A percentile compares a stretch with the other conserved stretches of the same genome.
These are phyloP conservation scores for Graphilbum fragrans DNA, from an alignment of 2,329 filamentous ascomycete species.

Conservation along the genomic window DNA sequence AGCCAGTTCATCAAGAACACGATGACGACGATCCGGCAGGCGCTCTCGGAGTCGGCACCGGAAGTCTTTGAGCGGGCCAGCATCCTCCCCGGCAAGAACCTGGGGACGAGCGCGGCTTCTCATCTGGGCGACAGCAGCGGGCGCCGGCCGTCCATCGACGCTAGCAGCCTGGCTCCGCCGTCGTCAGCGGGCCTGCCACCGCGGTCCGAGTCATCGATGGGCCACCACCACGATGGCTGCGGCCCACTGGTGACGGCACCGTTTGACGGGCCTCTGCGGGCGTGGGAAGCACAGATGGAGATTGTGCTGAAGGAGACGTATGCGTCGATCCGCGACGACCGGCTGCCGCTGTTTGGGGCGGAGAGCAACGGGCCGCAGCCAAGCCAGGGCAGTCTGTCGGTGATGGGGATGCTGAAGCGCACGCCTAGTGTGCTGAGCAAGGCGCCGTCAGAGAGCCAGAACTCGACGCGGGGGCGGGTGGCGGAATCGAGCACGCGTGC, in stretches of 20 bases:
- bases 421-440: slow-evolving; percentile 89
- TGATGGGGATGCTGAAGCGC: slow-evolving; percentile 67
- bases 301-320: slow-evolving; percentile 88
- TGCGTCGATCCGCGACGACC: slow-evolving; percentile 73
- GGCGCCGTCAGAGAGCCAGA: slow-evolving; percentile 70
- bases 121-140: not conserved
- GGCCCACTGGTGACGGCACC: slow-evolving; percentile 68
- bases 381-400: slow-evolving; percentile 54
- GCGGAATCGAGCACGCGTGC: slow-evolving; percentile 39
- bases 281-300: slow-evolving; percentile 85
- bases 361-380: slow-evolving; percentile 23
- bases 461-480: slow-evolving; percentile 58
- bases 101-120: not conserved
- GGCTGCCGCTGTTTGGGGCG: slow-evolving; percentile 74
- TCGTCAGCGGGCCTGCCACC: slow-evolving; percentile 26
- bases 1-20: slow-evolving; percentile 95
- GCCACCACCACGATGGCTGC: slow-evolving; percentile 33
- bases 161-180: slow-evolving; percentile 17
- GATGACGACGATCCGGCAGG: slow-evolving; percentile 73
- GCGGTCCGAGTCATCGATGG: slow-evolving; percentile 29
- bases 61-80: slow-evolving; percentile 50
- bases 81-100: slow-evolving; percentile 31
- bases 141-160: slow-evolving; percentile 5
- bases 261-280: slow-evolving; percentile 62
- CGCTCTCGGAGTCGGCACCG: slow-evolving; percentile 60